Evolutionary conservation across 331 rosid species (phyloP).

Genomic region (Malus hybrid): DNA sequence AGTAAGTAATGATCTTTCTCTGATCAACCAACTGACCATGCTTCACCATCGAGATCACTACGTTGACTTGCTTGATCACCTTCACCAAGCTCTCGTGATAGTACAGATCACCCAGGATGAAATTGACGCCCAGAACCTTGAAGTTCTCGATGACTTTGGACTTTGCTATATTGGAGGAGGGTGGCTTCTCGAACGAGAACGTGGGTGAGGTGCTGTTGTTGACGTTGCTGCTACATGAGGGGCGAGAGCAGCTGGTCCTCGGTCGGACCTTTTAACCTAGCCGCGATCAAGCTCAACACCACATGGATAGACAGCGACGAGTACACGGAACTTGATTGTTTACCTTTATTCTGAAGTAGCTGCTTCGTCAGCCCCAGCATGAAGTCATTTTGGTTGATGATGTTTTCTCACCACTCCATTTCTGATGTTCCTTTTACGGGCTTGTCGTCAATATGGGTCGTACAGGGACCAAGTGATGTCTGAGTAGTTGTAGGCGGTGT

Average conservation of each 20-base stretch:
- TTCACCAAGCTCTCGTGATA: conserved; percentile 42
- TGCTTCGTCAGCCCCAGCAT: conserved; percentile 41
- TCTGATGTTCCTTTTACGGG: neutral
- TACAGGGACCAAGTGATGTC: too few species aligned
- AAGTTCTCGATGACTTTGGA: neutral
- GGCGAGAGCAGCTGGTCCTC: conserved; percentile 67
- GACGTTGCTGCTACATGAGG: conserved; percentile 26
- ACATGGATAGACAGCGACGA: conserved; percentile 73
- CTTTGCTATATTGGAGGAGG: conserved; percentile 28
- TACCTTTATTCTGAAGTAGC: conserved; percentile 31
- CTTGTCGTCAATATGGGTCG: too few species aligned
- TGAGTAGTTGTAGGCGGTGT: too few species aligned
- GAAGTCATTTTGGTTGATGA: conserved; percentile 45
- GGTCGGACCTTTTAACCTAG: conserved; percentile 64
- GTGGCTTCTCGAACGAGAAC: conserved; percentile 39
- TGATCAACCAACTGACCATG: conserved; percentile 24
- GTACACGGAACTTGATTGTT: conserved; percentile 43
- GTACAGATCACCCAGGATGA: conserved; percentile 45
- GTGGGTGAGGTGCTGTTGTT: conserved; percentile 27
- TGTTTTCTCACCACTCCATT: conserved; percentile 56
- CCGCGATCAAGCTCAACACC: conserved; percentile 60
- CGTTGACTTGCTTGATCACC: conserved; percentile 57
- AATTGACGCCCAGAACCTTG: conserved; percentile 18
- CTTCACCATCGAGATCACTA: conserved; percentile 45
- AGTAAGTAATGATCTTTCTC: conserved; percentile 26